Evolutionary conservation across 768 basidiomycete species (phyloP).

Genomic region (Suillus plorans): DNA sequence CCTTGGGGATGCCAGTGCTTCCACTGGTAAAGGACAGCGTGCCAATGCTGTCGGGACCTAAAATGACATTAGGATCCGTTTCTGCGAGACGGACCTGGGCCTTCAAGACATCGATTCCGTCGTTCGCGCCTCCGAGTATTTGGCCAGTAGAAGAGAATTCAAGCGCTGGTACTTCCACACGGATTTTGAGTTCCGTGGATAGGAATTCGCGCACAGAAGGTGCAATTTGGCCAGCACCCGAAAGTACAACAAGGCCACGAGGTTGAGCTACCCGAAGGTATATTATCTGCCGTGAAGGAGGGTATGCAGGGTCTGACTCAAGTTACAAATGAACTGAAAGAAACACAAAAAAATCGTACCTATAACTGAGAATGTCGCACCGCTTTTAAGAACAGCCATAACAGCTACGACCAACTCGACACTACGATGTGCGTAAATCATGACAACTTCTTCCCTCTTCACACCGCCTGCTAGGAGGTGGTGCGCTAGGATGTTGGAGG

Average conservation of each 20-base stretch:
- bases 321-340: conserved; percentile 5
- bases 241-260: conserved; percentile 85
- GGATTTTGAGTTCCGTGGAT: conserved; percentile 72
- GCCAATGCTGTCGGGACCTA: conserved; percentile 95
- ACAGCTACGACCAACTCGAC: conserved; percentile 97
- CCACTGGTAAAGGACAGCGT: conserved; percentile 97
- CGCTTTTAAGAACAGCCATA: conserved; percentile 94
- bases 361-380: conserved; percentile 96
- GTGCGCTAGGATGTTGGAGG: conserved; percentile 89
- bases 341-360: conserved; percentile 47
- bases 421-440: conserved; percentile 95
- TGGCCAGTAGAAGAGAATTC: conserved; percentile 65
- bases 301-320: conserved; percentile 91
- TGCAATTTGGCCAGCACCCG: conserved; percentile 81
- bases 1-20: conserved; percentile 97
- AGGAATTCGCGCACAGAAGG: conserved; percentile 85
- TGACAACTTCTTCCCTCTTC: conserved; percentile 92
- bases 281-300: conserved; percentile 86
- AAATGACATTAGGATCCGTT: conserved; percentile 74
- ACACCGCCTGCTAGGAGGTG: conserved; percentile 84
- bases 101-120: conserved; percentile 63
- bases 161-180: conserved; percentile 88
- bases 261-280: conserved; percentile 94
- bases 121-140: conserved; percentile 61
- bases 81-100: conserved; percentile 49